phyloP scores from a whole-genome alignment of 2,329 filamentous ascomycete species.

The Xylariaceae sp. region DNA sequence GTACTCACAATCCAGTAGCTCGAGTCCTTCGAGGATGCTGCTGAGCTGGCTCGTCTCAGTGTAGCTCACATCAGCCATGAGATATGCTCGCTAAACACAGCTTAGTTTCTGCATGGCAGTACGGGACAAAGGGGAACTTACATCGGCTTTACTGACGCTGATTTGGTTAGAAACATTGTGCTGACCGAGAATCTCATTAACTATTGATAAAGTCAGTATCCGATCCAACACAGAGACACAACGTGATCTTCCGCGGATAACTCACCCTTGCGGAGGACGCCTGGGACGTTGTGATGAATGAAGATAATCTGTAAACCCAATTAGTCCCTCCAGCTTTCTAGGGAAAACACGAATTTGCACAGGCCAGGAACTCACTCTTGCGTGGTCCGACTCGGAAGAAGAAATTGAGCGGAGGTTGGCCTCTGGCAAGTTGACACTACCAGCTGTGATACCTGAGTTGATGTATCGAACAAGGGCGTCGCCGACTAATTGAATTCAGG shows the following conservation, averaged over 20 bases:
- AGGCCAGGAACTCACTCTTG: conserved; percentile 53
- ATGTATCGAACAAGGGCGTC: conserved; percentile 89
- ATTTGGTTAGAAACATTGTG: conserved; percentile 99
- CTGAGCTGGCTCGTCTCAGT: conserved; percentile 78
- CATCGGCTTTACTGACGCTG: conserved; percentile 88
- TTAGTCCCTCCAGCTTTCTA: conserved; percentile 18
- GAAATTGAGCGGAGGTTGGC: conserved; percentile 85
- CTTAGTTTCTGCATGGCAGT: conserved; percentile 1
- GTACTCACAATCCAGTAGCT: conserved; percentile 69
- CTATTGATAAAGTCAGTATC: conserved; percentile 38
- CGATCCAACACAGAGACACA: neutral
- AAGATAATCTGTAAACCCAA: conserved; percentile 63
- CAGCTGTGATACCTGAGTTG: conserved; percentile 86
- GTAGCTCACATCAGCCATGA: conserved; percentile 95
- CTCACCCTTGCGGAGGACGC: conserved; percentile 77
- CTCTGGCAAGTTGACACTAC: conserved; percentile 96
- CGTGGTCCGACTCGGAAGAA: conserved; percentile 81
- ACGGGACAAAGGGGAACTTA: conserved; percentile 35
- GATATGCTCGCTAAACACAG: conserved; percentile 65
- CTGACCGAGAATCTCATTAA: conserved; percentile 89
- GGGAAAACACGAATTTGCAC: neutral
- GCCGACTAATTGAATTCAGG: conserved; percentile 51
- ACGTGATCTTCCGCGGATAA: neutral
- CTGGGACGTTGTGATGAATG: conserved; percentile 94
- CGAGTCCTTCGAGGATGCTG: conserved; percentile 76